phyloP scores from a whole-genome alignment of 805 yeast genomes.

The Sporopachydermia quercuum region DNA sequence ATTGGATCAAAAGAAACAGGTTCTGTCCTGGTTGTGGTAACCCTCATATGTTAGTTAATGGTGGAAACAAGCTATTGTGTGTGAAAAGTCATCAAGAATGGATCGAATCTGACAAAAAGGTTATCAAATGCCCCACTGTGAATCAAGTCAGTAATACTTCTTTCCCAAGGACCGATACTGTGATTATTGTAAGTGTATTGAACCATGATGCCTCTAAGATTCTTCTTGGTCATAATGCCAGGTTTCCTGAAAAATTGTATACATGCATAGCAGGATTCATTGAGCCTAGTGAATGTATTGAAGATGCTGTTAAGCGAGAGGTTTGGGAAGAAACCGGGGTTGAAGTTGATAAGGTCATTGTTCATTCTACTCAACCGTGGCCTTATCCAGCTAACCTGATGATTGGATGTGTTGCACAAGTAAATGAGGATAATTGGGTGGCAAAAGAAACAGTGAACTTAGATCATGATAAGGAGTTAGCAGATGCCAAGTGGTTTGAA shows the following conservation, averaged over 20 bases:
- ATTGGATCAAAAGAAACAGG: conserved; percentile 63
- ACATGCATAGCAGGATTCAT: conserved; percentile 89
- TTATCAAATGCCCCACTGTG: conserved; percentile 20
- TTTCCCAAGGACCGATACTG: conserved; percentile 89
- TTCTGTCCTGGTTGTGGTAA: conserved; percentile 83
- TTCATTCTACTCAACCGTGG: conserved; percentile 86
- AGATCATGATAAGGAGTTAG: conserved; percentile 75
- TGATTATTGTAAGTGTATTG: conserved; percentile 67
- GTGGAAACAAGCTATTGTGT: conserved; percentile 26
- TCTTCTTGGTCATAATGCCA: conserved; percentile 53
- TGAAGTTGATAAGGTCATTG: conserved; percentile 35
- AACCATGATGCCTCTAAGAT: conserved; percentile 44
- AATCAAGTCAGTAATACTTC: conserved; percentile 54
- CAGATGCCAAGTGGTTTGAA: conserved; percentile 79
- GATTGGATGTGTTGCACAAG: conserved; percentile 73
- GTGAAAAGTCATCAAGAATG: conserved; percentile 4
- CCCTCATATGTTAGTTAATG: conserved; percentile 23
- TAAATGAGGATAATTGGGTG: conserved; percentile 53
- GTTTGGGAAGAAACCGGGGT: conserved; percentile 96
- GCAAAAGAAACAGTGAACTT: conserved; percentile 47
- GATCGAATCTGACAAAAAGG: conserved; percentile 9
- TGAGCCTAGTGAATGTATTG: conserved; percentile 90
- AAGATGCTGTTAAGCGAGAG: conserved; percentile 76
- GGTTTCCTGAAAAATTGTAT: conserved; percentile 39
- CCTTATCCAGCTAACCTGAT: conserved; percentile 89